Evolutionary conservation across 192 early-diverging fungal species (phyloP).

Genomic region (Obelidium mucronatum): DNA sequence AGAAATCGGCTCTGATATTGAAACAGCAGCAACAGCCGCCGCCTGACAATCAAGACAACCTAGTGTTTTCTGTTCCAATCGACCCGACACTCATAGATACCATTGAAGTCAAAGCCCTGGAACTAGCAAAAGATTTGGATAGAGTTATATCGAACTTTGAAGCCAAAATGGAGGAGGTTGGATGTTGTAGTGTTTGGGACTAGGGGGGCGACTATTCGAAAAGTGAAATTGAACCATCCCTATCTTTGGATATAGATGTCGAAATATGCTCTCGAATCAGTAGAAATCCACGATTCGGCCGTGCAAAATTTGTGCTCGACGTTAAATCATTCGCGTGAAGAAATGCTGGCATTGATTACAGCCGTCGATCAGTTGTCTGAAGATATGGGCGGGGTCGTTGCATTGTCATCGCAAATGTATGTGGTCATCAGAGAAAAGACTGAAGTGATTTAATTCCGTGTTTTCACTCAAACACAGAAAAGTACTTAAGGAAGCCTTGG

Average conservation of each 20-base stretch:
- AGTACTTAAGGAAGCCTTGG: conserved; percentile 31
- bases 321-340: conserved; percentile 18
- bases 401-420: conserved; percentile 45
- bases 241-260: conserved; percentile 39
- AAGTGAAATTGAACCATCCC: not conserved
- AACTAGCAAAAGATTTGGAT: conserved; percentile 30
- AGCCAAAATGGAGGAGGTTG: conserved; percentile 25
- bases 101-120: conserved; percentile 39
- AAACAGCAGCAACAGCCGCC: too few species aligned
- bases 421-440: not conserved
- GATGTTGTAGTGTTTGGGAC: not conserved
- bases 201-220: not conserved
- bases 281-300: conserved; percentile 29
- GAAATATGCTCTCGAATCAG: conserved; percentile 30
- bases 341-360: conserved; percentile 42
- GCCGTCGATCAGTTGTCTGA: conserved; percentile 42
- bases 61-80: conserved; percentile 43
- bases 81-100: conserved; percentile 50
- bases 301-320: conserved; percentile 21
- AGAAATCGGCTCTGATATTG: too few species aligned
- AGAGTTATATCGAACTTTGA: conserved; percentile 25
- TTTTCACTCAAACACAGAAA: not conserved
- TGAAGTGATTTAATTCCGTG: not conserved
- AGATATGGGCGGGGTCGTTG: conserved; percentile 42
- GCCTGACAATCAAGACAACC: too few species aligned